Base-by-base conservation (phyloP, 2,329 filamentous ascomycete species). In the Neofusicoccum parvum region DNA sequence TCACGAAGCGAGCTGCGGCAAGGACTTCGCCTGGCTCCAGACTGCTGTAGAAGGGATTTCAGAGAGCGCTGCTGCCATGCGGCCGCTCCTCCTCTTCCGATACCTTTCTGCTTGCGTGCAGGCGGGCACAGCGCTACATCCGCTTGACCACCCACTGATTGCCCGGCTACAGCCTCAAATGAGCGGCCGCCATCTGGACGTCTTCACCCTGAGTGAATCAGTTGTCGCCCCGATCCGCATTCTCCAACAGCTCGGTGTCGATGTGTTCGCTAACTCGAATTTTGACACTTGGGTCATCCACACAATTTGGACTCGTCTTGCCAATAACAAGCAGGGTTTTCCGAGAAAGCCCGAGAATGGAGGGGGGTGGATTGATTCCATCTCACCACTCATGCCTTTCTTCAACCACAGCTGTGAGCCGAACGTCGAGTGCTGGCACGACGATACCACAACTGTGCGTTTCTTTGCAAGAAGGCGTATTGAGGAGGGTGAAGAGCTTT, bases 351-450 rank as follows among this genome's bases (percentile, higher is more conserved):
- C 64, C 1, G 69, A 71, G 1, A 65, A 69, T 4, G 65, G 65
- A 14, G 68, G 71, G 14, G 70, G 70, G n/a, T 71, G 69, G n/a
- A 71, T 75, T 17, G 72, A 73, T 1, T 69, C 68, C 32, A 69
- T 76, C 41, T 73, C 69, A 48, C 70, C 72, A 0, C 63, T 74
- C 15, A 68, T 75, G 62, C 71, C 70, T 17, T 71, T 75, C 67
- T 72, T 77, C 48, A 76, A 77, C 65, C 74, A 76, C 65, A 74
- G 73, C 65, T 76, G 74, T 56, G 68, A 67, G 41, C 73, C 74
- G 5, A 76, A 74, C 65, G 69, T 71, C 20, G 68, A 69, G 59
- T 70, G 67, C 37, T 53, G 53, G 51, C 67, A 69, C n/a, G 64
- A 60, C 1, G 66, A 66, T 9, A 69, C 63, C 5, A 68, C 39